Percentiles rank a stretch among this genome's conserved stretches.
Conservation (phyloP, 208 protist genomes). For the Trypanosoma platydactyli region DNA sequence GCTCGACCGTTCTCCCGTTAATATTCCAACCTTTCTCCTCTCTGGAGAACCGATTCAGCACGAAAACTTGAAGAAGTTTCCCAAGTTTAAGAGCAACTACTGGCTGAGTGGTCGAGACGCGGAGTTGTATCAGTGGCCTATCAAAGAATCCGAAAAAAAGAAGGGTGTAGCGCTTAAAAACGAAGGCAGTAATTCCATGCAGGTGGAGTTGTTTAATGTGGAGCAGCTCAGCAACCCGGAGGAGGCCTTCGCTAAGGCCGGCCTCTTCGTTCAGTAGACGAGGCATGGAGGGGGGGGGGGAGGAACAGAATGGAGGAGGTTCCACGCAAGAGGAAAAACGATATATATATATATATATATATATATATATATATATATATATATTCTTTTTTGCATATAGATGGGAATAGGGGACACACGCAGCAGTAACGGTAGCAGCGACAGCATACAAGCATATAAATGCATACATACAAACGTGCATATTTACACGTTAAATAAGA, state of each 20-base stretch:
- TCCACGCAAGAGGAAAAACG: background rate
- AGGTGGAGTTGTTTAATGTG: conserved; percentile 87
- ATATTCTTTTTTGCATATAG: background rate
- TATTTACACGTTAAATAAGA: background rate
- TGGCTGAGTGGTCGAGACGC: conserved; percentile 86
- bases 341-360: no score
- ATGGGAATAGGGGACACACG: background rate
- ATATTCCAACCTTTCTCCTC: conserved; percentile 80
- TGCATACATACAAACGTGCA: conserved; percentile 3
- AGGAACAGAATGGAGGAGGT: background rate
- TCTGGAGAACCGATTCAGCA: conserved; percentile 79
- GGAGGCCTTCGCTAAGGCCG: conserved; percentile 85
- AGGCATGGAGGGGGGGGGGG: background rate
- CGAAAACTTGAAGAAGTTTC: conserved; percentile 73
- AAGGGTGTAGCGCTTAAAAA: conserved; percentile 69
- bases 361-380: no score
- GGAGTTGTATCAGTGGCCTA: conserved; percentile 86
- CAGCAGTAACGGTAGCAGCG: no score
- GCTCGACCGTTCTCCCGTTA: conserved; percentile 74
- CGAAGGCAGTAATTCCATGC: conserved; percentile 45
- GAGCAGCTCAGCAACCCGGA: conserved; percentile 88
- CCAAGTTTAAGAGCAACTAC: conserved; percentile 84
- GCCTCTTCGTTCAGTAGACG: conserved; percentile 71
- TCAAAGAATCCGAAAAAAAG: conserved; percentile 79
- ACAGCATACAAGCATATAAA: background rate